phyloP scores from a whole-genome alignment of 306 rosid genomes.

The Hippophae gyantsensis region DNA sequence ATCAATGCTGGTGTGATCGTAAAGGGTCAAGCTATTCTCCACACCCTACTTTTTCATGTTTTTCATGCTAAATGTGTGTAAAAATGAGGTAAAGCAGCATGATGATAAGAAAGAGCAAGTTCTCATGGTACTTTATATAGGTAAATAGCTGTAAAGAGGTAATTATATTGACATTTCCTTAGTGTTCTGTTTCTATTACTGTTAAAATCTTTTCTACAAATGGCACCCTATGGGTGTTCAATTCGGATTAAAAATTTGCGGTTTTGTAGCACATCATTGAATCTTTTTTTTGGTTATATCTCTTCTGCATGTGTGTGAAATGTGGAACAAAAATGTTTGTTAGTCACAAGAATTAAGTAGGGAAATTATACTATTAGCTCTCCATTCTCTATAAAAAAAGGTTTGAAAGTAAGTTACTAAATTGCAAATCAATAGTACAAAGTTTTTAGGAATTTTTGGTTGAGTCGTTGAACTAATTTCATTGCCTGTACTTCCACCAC shows the following conservation, averaged over 20 bases:
- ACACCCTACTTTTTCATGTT: constrained; percentile 15
- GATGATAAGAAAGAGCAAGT: constrained; percentile 10
- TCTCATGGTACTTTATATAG: constrained; percentile 1
- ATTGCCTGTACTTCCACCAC: no score
- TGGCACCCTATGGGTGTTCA: background rate
- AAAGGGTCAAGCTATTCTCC: constrained; percentile 8
- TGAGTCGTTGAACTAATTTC: no score
- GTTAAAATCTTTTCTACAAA: background rate
- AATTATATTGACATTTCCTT: constrained; percentile 9
- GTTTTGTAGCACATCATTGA: background rate
- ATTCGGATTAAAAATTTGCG: background rate
- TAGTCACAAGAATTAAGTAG: no score
- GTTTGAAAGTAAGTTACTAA: no score
- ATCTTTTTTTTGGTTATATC: background rate
- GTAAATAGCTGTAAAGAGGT: constrained; percentile 27
- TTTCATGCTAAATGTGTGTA: constrained; percentile 22
- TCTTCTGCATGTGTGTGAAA: no score
- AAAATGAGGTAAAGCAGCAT: background rate
- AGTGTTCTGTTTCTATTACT: background rate
- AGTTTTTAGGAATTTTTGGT: no score
- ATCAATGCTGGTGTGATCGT: constrained; percentile 11
- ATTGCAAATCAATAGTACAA: no score
- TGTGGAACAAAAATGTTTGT: no score
- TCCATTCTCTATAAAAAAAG: no score
- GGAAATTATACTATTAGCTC: no score